Percentiles rank a stretch among this genome's conserved stretches.
Conservation (phyloP, 2,329 filamentous ascomycete genomes). For the Aureobasidium sp. region DNA sequence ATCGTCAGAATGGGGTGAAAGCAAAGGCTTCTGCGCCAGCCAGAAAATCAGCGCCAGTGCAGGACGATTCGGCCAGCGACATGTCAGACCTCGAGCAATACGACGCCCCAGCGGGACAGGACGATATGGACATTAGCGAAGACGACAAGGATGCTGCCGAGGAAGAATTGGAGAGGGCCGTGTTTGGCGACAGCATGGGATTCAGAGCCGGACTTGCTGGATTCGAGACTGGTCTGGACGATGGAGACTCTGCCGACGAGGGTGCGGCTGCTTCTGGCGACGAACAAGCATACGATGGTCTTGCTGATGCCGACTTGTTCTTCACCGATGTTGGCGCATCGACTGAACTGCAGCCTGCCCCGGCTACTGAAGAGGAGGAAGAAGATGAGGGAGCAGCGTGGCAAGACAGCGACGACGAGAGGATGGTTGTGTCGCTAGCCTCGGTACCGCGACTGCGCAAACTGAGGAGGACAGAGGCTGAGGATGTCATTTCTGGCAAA, state of each 20-base stretch:
- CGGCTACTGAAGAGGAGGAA: slow-evolving; percentile 36
- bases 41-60: neutral
- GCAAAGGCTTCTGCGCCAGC: neutral
- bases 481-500: slow-evolving; percentile 78
- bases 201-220: slow-evolving; percentile 69
- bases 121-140: slow-evolving; percentile 21
- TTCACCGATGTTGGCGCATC: slow-evolving; percentile 65
- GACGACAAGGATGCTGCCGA: slow-evolving; percentile 73
- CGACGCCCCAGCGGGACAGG: slow-evolving; percentile 8
- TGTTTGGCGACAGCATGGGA: slow-evolving; percentile 79
- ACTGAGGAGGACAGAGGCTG: slow-evolving; percentile 68
- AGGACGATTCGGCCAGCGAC: slow-evolving; percentile 13
- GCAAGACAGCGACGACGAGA: slow-evolving; percentile 95
- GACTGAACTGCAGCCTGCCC: slow-evolving; percentile 30
- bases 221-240: slow-evolving; percentile 43
- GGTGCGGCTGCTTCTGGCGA: slow-evolving; percentile 18
- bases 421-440: slow-evolving; percentile 74
- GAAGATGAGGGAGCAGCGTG: slow-evolving; percentile 55
- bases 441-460: slow-evolving; percentile 71
- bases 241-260: slow-evolving; percentile 31
- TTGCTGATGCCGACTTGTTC: slow-evolving; percentile 74
- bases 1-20: neutral
- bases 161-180: slow-evolving; percentile 66
- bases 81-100: slow-evolving; percentile 13
- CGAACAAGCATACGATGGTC: slow-evolving; percentile 44